Evolutionary conservation across 441 rosid species (phyloP).

Genomic region (Isatis lusitanica): DNA sequence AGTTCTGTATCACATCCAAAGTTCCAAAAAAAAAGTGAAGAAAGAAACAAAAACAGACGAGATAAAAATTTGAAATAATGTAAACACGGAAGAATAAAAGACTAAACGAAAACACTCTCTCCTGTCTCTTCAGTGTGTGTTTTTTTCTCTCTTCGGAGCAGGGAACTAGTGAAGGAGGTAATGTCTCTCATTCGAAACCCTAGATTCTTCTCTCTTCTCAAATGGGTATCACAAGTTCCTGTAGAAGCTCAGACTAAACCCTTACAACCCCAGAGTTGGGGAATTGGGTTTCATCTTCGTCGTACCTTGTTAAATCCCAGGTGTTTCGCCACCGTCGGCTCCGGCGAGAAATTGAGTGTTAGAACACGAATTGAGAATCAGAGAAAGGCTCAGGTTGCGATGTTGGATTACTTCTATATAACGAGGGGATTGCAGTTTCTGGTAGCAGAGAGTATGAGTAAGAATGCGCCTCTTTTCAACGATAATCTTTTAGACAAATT

Average conservation of each 20-base stretch:
- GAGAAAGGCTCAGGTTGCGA: slow-evolving; percentile 54
- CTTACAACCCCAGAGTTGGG: background rate
- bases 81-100: background rate
- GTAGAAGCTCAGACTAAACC: background rate
- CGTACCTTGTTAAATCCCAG: background rate
- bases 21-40: background rate
- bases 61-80: background rate
- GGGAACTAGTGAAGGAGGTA: background rate
- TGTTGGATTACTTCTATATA: slow-evolving; percentile 62
- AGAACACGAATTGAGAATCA: slow-evolving; percentile 25
- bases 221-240: background rate
- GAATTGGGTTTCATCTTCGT: background rate
- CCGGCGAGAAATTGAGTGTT: slow-evolving; percentile 2
- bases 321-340: background rate
- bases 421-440: slow-evolving; percentile 56
- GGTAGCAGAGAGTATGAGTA: slow-evolving; percentile 64
- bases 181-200: slow-evolving; percentile 15
- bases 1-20: background rate
- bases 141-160: background rate
- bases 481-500: slow-evolving; percentile 40
- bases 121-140: background rate
- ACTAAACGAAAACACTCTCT: background rate
- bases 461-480: slow-evolving; percentile 59
- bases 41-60: background rate
- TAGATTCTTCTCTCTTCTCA: slow-evolving; percentile 11